Base-by-base conservation (phyloP, 768 basidiomycete genomes). In the Holtermanniella nyarrowii region DNA sequence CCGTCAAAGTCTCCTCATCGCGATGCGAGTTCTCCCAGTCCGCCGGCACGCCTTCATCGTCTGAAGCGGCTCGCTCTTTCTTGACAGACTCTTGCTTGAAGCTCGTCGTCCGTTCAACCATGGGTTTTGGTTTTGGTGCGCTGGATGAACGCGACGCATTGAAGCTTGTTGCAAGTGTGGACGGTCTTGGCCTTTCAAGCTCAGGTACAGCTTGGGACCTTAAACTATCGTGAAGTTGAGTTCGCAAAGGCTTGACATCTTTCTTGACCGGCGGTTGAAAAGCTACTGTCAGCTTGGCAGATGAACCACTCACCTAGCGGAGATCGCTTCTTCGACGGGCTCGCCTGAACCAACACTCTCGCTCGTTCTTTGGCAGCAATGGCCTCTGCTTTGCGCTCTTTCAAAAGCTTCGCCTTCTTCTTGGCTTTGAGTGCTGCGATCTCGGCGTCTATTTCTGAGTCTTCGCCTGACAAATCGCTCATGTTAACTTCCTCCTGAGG, bases 1-100 rank as follows among this genome's bases (percentile, higher is more conserved):
- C 70, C 0, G 80, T 78, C 41, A 70, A 42, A 26, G 44, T 47
- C 24, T 61, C 61, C 25, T 54, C 43, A 42, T 68, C 66, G 31
- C 31, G 31, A 7, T 37, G 10, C 10, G 10, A 7, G 31, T 37
- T 7, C 16, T 37, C 31, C 31, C 31, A 37, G 31, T 37, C 16
- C 10, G 31, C 31, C 31, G 7, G 10, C 16, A 7, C 10, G 31
- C 31, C 50, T 65, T 50, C 52, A 42, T 50, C 24, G 46, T 23
- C 37, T 54, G n/a, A 4, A 27, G 25, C 42, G 43, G 42, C 14
- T 50, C 48, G n/a, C 46, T 46, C 14, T 21, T 50, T 25, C 50
- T 31, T 23, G 39, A 14, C 18, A 21, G 4, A 37, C 51, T 37
- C 47, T 42, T 45, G 52, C 51, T 5, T 27, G 24, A 39, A 39